Conservation (phyloP, 768 basidiomycete genomes). For the Tricholoma matsutake region DNA sequence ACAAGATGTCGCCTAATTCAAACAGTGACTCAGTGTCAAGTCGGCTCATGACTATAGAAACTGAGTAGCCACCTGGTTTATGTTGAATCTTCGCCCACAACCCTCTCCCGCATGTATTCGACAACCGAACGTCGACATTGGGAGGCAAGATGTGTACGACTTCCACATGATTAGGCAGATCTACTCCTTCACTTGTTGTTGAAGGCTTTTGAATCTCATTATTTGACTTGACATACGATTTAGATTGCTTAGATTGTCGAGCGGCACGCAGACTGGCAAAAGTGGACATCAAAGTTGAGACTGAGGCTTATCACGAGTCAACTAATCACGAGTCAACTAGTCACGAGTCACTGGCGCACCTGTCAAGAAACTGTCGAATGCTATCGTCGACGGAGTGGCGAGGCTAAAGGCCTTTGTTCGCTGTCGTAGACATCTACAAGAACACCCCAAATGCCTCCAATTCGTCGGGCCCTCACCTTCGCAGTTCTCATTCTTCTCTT, state of each 20-base stretch:
- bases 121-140: slow-evolving; percentile 36
- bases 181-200: slow-evolving; percentile 12
- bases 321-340: no score
- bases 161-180: slow-evolving; percentile 5
- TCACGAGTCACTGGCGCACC: no score
- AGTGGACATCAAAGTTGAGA: slow-evolving; percentile 15
- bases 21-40: background rate
- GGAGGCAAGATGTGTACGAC: slow-evolving; percentile 29
- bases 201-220: slow-evolving; percentile 17
- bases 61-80: slow-evolving; percentile 33
- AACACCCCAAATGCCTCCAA: background rate
- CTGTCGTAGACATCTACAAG: background rate
- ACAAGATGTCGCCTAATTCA: slow-evolving; percentile 52
- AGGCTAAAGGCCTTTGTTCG: background rate
- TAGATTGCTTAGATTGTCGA: slow-evolving; percentile 24
- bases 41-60: no score
- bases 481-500: slow-evolving; percentile 5
- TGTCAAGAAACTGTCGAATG: no score
- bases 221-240: slow-evolving; percentile 34
- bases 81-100: slow-evolving; percentile 37
- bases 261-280: slow-evolving; percentile 30
- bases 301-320: no score
- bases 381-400: no score
- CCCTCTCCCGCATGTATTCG: slow-evolving; percentile 40
- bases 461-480: slow-evolving; percentile 10